Percentiles rank a stretch among this genome's conserved stretches.
phyloP scores from a whole-genome alignment of 139 green algal genomes.

The Chlorella vulgaris region DNA sequence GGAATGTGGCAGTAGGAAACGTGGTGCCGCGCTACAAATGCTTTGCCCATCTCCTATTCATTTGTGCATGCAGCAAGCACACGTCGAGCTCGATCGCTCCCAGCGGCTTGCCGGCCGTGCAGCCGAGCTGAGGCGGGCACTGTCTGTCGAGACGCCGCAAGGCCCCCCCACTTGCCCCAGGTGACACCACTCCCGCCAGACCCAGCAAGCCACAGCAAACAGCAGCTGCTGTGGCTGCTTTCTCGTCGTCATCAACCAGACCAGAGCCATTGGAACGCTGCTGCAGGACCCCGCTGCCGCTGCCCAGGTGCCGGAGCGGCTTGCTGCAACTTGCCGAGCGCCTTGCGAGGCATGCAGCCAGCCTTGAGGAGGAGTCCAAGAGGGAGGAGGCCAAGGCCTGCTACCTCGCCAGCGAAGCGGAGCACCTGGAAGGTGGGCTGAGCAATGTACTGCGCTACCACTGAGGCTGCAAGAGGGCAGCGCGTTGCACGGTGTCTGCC shows the following conservation, averaged over 20 bases:
- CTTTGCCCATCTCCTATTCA: not conserved
- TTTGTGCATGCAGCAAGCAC: slow-evolving; percentile 10
- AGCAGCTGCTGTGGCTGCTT: too few relatives aligned
- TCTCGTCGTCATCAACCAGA: too few relatives aligned
- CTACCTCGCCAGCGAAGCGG: slow-evolving; percentile 1
- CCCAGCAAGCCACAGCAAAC: too few relatives aligned
- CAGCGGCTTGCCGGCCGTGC: not conserved
- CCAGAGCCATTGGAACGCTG: not conserved
- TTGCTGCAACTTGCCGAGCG: not conserved
- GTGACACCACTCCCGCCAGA: too few relatives aligned
- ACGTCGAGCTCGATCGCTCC: slow-evolving; percentile 10
- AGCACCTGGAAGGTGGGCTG: slow-evolving; percentile 14
- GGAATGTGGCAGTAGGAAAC: too few relatives aligned
- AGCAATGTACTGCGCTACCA: not conserved
- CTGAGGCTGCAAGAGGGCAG: not conserved
- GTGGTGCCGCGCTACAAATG: too few relatives aligned
- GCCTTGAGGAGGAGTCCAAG: slow-evolving; percentile 32
- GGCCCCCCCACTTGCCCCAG: not conserved
- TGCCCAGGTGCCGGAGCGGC: not conserved
- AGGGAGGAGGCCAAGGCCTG: slow-evolving; percentile 9
- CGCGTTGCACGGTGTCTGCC: not conserved
- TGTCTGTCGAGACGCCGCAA: not conserved
- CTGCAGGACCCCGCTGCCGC: not conserved
- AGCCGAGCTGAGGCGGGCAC: not conserved
- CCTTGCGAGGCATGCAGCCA: slow-evolving; percentile 3